Evolutionary conservation across 1,139 yeast genomes (phyloP), one percentile per base, ranked within the genome.

Genomic region (Yamadazyma oceani): DNA sequence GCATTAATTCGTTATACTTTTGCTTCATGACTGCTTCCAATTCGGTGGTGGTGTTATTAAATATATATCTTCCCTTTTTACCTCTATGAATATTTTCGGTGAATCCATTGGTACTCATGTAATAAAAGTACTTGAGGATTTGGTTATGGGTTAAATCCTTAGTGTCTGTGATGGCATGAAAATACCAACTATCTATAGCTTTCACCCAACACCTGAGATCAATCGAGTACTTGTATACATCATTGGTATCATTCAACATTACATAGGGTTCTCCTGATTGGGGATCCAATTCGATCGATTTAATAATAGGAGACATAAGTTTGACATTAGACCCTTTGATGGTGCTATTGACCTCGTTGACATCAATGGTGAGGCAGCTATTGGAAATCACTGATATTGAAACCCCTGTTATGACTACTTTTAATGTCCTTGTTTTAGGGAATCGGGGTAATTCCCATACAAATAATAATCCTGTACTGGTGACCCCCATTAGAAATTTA

Each of bases 361-460:
- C 29, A 11, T 40, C 42, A 19, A 54, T 37, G 6, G 41, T 41
- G 21, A 53, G 41, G 21, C 53, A 55, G 17, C 41, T 40, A 42
- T 78, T 77, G 40, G 79, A 47, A 2, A 80, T 59, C 0, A 82
- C 69, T 0, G 85, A 78, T 31, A 81, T 44, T 2, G 84, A 73
- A 0, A 78, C 64, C 1, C 69, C 72, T 23, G 55, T 57, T 26
- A 75, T 46, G 1, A 71, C 39, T 2, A 60, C 62, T 17, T 55
- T 54, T 25, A 70, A 21, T 2, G 53, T 5, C 32, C 42, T 31
- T 37, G 42, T 12, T 25, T 34, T 12, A 3, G 50, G 49, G 16
- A 46, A 38, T 1, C 34, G 30, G 1, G 58, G 54, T 27, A 79
- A 47, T 43, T 72, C 60, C 82, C 82, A 81, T 2, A 69, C 60